A percentile compares a stretch with the other conserved stretches of the same genome.
phyloP scores from a whole-genome alignment of 129 eudicot species.

The Helianthus tuberosus region DNA sequence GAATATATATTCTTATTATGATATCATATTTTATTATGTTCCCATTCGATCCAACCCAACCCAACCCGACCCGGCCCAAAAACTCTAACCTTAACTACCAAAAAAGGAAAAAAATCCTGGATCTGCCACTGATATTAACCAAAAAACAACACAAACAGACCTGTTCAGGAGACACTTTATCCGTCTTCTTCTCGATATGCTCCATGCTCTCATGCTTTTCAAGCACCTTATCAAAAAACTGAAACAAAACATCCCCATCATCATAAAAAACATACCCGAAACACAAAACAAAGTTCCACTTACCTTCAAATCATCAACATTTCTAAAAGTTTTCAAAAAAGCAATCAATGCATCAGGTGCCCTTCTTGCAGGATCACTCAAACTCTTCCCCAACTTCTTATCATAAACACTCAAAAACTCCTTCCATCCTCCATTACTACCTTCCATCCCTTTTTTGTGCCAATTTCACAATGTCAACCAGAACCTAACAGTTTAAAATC shows the following conservation, averaged over 20 bases:
- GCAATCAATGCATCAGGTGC: slow-evolving; percentile 54
- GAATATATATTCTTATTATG: no score
- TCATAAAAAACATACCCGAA: not conserved
- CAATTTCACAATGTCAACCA: slow-evolving; percentile 76
- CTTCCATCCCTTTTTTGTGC: slow-evolving; percentile 80
- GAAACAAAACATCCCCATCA: slow-evolving; percentile 19
- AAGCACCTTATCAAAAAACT: slow-evolving; percentile 64
- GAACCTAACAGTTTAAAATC: slow-evolving; percentile 42
- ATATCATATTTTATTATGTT: no score
- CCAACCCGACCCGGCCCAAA: no score
- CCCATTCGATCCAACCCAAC: no score
- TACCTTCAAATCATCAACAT: slow-evolving; percentile 70
- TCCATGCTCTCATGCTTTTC: slow-evolving; percentile 51
- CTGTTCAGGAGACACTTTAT: slow-evolving; percentile 76
- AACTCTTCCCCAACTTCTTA: slow-evolving; percentile 66
- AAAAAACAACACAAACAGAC: slow-evolving; percentile 31
- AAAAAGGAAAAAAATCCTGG: no score
- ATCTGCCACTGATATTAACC: no score
- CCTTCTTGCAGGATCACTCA: slow-evolving; percentile 90
- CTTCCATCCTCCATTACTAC: slow-evolving; percentile 89
- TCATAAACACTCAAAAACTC: slow-evolving; percentile 69
- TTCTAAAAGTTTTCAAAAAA: slow-evolving; percentile 66
- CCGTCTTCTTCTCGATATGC: slow-evolving; percentile 48
- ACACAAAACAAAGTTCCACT: not conserved
- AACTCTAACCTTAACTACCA: no score